Conservation (phyloP, 2,329 filamentous ascomycete genomes). For the Thielaviopsis punctulata region DNA sequence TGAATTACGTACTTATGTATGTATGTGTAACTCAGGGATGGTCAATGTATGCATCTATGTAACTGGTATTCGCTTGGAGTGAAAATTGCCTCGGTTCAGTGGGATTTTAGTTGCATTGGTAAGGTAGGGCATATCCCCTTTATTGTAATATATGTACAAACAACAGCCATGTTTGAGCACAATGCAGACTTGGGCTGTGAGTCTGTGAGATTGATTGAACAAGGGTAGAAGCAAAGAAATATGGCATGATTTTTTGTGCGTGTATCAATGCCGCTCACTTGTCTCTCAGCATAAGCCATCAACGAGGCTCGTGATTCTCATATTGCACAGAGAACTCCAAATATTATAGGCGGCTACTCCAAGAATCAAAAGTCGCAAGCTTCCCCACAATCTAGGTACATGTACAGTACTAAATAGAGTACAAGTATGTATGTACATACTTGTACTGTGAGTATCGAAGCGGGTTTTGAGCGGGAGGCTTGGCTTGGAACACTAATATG, state of each 20-base stretch:
- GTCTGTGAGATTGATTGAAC: background rate
- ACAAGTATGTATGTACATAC: no score
- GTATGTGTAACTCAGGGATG: no score
- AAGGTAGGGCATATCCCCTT: background rate
- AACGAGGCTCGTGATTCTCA: background rate
- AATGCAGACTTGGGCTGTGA: background rate
- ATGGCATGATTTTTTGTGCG: background rate
- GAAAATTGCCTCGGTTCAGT: slow-evolving; percentile 2
- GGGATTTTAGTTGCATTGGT: background rate
- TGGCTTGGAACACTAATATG: background rate
- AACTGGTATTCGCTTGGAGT: background rate
- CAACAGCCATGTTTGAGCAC: background rate
- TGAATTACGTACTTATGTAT: no score
- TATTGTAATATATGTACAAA: background rate
- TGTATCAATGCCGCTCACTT: background rate
- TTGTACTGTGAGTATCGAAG: background rate
- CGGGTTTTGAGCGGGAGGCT: background rate
- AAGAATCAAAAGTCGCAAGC: background rate
- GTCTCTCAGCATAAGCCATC: background rate
- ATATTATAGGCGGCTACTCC: background rate
- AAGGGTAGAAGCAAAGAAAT: background rate
- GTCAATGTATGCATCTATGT: no score
- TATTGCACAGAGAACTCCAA: background rate
- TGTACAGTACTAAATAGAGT: background rate
- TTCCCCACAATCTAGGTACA: background rate